Percentiles rank a stretch among this genome's conserved stretches.
Evolutionary conservation across 2,329 filamentous ascomycete genomes (phyloP).

Genomic region (Cladophialophora chaetospira): DNA sequence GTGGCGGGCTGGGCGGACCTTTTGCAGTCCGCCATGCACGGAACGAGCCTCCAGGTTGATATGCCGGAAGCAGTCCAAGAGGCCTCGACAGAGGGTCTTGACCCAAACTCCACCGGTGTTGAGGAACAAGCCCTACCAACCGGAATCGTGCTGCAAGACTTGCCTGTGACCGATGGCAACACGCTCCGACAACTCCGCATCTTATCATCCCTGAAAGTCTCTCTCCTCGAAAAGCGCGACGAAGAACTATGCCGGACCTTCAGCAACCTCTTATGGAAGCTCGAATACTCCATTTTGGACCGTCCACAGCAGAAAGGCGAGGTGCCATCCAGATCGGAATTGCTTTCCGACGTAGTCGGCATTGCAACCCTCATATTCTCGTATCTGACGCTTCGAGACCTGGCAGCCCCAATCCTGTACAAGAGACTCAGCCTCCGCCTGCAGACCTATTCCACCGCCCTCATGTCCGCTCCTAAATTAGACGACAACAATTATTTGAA

Average conservation of each 20-base stretch:
- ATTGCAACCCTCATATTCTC: slow-evolving; percentile 18
- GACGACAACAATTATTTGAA: not conserved
- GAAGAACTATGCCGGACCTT: slow-evolving; percentile 14
- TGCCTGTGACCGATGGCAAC: slow-evolving; percentile 2
- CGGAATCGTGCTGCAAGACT: slow-evolving; percentile 7
- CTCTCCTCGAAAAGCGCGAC: slow-evolving; percentile 5
- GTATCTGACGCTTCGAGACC: slow-evolving; percentile 18
- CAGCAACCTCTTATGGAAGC: slow-evolving; percentile 23
- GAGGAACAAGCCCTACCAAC: not conserved
- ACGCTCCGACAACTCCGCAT: slow-evolving; percentile 14
- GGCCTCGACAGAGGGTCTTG: not conserved
- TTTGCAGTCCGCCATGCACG: slow-evolving; percentile 18
- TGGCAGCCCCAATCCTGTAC: slow-evolving; percentile 20
- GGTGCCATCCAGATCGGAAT: not conserved
- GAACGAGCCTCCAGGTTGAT: slow-evolving; percentile 10
- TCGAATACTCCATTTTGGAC: slow-evolving; percentile 18
- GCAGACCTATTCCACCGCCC: not conserved
- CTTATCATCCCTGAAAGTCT: slow-evolving; percentile 14
- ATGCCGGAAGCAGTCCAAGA: slow-evolving; percentile 7
- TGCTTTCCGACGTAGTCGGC: slow-evolving; percentile 2
- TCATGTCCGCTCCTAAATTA: not conserved
- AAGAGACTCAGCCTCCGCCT: slow-evolving; percentile 10
- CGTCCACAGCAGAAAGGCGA: not conserved
- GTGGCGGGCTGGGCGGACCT: slow-evolving; percentile 24
- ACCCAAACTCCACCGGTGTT: not conserved